Evolutionary conservation across 228 moss, liverwort and hornwort species (phyloP).

Genomic region (Sphagnum fallax): DNA sequence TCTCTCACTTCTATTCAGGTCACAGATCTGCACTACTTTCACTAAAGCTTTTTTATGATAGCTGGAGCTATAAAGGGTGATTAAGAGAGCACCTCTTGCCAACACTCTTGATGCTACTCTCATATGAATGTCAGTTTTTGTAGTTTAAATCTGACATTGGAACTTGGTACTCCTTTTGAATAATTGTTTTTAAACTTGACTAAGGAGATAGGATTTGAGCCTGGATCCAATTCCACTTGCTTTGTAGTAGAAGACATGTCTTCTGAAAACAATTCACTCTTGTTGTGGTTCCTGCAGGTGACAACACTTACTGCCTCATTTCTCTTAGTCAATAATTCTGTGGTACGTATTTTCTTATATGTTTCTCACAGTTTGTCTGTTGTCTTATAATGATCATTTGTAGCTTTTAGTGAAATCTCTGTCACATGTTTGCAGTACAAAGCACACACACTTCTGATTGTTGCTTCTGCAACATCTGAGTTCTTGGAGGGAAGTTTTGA

Average conservation of each 20-base stretch:
- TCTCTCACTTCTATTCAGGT: not conserved
- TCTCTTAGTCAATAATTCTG: slow-evolving; percentile 34
- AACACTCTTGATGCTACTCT: not conserved
- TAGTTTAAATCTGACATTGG: slow-evolving; percentile 14
- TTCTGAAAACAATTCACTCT: not conserved
- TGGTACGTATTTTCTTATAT: slow-evolving; percentile 11
- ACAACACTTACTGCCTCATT: slow-evolving; percentile 34
- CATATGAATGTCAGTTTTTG: not conserved
- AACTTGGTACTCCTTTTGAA: slow-evolving; percentile 2
- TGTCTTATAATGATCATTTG: too few species aligned
- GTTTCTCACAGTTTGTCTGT: too few species aligned
- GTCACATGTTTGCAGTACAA: too few species aligned
- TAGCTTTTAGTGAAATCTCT: too few species aligned
- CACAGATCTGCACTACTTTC: too few species aligned
- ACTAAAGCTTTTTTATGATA: not conserved
- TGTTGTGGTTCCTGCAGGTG: slow-evolving; percentile 9
- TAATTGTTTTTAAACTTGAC: not conserved
- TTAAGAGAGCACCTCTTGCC: slow-evolving; percentile 8
- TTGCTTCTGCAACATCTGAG: too few species aligned
- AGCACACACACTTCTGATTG: too few species aligned
- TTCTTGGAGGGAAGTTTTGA: too few species aligned
- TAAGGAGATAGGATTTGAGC: not conserved
- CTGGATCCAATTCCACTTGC: not conserved
- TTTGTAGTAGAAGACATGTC: not conserved
- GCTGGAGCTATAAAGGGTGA: not conserved